phyloP scores from a whole-genome alignment of 1,284 basidiomycete species.

The Cutaneotrichosporon dermatis region DNA sequence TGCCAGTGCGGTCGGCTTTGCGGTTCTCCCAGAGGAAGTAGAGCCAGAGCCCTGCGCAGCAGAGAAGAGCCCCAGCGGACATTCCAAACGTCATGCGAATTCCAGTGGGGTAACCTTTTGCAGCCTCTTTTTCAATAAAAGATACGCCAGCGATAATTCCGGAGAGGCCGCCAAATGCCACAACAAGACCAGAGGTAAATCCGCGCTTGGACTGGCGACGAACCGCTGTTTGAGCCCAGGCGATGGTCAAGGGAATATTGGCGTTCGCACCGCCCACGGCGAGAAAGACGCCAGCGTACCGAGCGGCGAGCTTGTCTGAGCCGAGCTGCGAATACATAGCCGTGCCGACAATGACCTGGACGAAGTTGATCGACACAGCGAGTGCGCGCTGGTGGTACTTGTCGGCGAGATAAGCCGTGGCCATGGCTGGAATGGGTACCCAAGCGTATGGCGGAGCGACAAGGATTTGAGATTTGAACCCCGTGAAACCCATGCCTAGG shows the following conservation, averaged over 20 bases:
- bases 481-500: conserved; percentile 43
- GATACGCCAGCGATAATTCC: conserved; percentile 49
- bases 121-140: conserved; percentile 30
- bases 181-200: conserved; percentile 44
- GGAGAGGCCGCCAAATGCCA: conserved; percentile 50
- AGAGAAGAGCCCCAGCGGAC: background rate
- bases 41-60: conserved; percentile 3
- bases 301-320: conserved; percentile 1
- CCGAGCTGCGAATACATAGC: conserved; percentile 17
- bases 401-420: conserved; percentile 44
- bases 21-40: conserved; percentile 12
- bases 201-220: conserved; percentile 47
- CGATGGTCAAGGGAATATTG: conserved; percentile 39
- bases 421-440: conserved; percentile 42
- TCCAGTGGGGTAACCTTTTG: conserved; percentile 22
- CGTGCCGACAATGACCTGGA: conserved; percentile 14
- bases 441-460: conserved; percentile 50
- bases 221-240: conserved; percentile 49
- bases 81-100: conserved; percentile 8
- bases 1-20: conserved; percentile 9
- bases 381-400: conserved; percentile 17
- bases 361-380: conserved; percentile 12
- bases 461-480: conserved; percentile 37
- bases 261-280: conserved; percentile 42
- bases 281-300: conserved; percentile 44